Evolutionary conservation across 352 stramenopile genomes (phyloP).

Genomic region (Bremia lactucae): DNA sequence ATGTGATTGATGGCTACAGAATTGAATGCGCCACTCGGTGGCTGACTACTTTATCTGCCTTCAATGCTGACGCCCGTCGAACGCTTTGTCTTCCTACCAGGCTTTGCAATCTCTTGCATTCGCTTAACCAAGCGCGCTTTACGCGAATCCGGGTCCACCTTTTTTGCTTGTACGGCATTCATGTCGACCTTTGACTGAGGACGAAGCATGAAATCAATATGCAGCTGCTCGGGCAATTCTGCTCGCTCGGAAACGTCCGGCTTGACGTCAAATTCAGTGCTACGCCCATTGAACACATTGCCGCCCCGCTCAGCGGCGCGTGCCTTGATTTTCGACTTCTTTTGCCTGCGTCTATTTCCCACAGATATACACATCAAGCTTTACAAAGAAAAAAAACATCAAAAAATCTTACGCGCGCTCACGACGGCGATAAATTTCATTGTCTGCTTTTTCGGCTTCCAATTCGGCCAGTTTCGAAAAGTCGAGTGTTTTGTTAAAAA

Average conservation of each 20-base stretch:
- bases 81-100: constrained; percentile 68
- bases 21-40: constrained; percentile 4
- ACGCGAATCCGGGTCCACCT: constrained; percentile 61
- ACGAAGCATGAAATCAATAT: constrained; percentile 77
- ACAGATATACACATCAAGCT: no score
- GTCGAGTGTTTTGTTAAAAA: constrained; percentile 85
- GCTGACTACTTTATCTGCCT: constrained; percentile 40
- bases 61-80: constrained; percentile 71
- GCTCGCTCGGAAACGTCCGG: constrained; percentile 49
- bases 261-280: constrained; percentile 22
- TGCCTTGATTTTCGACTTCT: constrained; percentile 27
- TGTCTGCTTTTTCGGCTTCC: constrained; percentile 79
- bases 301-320: constrained; percentile 18
- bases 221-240: constrained; percentile 56
- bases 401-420: constrained; percentile 24
- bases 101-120: constrained; percentile 79
- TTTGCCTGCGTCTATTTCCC: constrained; percentile 30
- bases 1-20: constrained; percentile 17
- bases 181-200: constrained; percentile 75
- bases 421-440: constrained; percentile 54
- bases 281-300: constrained; percentile 42
- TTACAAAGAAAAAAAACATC: constrained; percentile 1
- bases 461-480: constrained; percentile 80
- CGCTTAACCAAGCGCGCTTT: constrained; percentile 78
- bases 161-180: constrained; percentile 43